phyloP scores from a whole-genome alignment of 768 basidiomycete genomes.

The Pleurotus ostreatus region DNA sequence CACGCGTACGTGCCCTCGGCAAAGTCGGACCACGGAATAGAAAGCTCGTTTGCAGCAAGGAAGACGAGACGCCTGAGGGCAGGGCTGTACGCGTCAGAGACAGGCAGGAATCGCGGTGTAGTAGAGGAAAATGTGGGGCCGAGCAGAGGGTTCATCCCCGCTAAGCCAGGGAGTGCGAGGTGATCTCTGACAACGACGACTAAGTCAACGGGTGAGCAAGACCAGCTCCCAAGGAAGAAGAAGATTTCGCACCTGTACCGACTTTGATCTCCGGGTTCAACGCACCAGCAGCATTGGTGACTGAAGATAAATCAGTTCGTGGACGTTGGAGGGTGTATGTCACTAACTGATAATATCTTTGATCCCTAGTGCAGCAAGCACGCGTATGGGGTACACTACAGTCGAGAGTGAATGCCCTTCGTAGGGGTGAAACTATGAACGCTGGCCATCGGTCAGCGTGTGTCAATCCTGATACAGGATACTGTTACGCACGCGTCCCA shows the following conservation, averaged over 20 bases:
- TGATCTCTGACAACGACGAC: constrained; percentile 87
- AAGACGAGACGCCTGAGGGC: constrained; percentile 69
- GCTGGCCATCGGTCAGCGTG: constrained; percentile 6
- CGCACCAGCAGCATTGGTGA: constrained; percentile 87
- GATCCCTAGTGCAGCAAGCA: constrained; percentile 76
- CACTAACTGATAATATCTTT: constrained; percentile 69
- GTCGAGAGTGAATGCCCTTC: constrained; percentile 73
- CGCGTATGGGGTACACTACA: constrained; percentile 74
- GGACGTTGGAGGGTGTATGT: neutral
- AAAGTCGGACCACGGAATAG: constrained; percentile 49
- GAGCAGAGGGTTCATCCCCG: constrained; percentile 75
- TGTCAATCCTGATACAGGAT: no score
- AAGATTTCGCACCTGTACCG: constrained; percentile 64
- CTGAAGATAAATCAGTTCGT: constrained; percentile 29
- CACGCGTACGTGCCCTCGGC: constrained; percentile 86
- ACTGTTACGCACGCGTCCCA: constrained; percentile 62
- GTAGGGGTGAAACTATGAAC: constrained; percentile 72
- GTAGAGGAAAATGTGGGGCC: constrained; percentile 60
- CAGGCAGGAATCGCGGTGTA: constrained; percentile 75
- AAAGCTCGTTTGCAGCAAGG: constrained; percentile 62
- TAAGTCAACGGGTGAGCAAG: constrained; percentile 24
- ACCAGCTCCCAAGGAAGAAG: neutral
- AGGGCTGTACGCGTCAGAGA: constrained; percentile 80
- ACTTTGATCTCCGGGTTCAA: constrained; percentile 70
- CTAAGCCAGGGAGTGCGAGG: constrained; percentile 72